Percentiles rank a stretch among this genome's conserved stretches.
phyloP scores from a whole-genome alignment of 2,329 filamentous ascomycete species.

The Drechslera avenae region DNA sequence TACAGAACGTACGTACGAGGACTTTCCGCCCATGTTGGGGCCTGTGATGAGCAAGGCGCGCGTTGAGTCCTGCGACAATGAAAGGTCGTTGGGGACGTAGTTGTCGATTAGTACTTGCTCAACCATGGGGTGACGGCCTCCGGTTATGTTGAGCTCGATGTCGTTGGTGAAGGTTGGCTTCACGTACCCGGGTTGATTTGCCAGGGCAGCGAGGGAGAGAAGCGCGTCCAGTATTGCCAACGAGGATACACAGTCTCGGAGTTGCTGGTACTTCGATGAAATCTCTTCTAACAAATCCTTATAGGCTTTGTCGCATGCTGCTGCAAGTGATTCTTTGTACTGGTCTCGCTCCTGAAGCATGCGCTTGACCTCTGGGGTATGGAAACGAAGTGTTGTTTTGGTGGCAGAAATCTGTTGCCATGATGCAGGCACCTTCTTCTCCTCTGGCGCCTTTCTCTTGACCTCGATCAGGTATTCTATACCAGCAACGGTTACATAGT shows the following conservation, averaged over 20 bases:
- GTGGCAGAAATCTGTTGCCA: conserved; percentile 96
- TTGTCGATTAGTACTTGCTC: conserved; percentile 83
- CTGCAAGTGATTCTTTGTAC: conserved; percentile 89
- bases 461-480: conserved; percentile 97
- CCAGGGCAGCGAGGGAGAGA: conserved; percentile 81
- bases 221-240: conserved; percentile 90
- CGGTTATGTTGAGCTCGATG: conserved; percentile 70
- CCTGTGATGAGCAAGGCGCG: conserved; percentile 89
- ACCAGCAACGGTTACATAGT: conserved; percentile 82
- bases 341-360: conserved; percentile 88
- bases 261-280: conserved; percentile 80
- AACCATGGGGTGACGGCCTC: conserved; percentile 92
- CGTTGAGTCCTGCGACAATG: conserved; percentile 61
- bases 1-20: conserved; percentile 91
- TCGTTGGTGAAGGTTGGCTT: conserved; percentile 72
- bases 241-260: conserved; percentile 85
- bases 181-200: conserved; percentile 83
- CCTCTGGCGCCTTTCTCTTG: conserved; percentile 67
- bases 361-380: conserved; percentile 86
- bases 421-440: conserved; percentile 88
- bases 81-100: conserved; percentile 90
- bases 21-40: conserved; percentile 99
- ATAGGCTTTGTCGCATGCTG: conserved; percentile 88
- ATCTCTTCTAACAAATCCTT: conserved; percentile 72
- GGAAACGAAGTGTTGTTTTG: conserved; percentile 89